Conservation (phyloP, 371 early-diverging fungal genomes). For the Saksenaea vasiformis region DNA sequence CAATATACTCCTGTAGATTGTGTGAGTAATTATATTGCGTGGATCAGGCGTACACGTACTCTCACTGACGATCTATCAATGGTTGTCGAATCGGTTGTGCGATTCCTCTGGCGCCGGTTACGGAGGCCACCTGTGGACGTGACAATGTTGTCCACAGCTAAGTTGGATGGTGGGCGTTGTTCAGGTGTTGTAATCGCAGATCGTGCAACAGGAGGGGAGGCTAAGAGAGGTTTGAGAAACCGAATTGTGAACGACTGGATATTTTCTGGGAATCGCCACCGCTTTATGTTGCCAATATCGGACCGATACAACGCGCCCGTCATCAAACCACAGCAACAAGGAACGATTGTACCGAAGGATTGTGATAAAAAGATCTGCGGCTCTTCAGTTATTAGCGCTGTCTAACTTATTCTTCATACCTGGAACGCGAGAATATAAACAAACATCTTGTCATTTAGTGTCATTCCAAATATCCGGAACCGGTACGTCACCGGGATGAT, state of each 20-base stretch:
- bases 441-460: slow-evolving; percentile 64
- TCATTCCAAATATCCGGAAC: slow-evolving; percentile 65
- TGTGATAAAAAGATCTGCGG: slow-evolving; percentile 25
- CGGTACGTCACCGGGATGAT: slow-evolving; percentile 63
- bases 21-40: background rate
- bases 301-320: slow-evolving; percentile 64
- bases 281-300: slow-evolving; percentile 59
- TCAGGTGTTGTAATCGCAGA: slow-evolving; percentile 50
- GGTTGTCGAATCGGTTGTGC: background rate
- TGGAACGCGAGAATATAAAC: slow-evolving; percentile 63
- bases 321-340: slow-evolving; percentile 59
- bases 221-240: slow-evolving; percentile 40
- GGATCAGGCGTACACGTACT: background rate
- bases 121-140: slow-evolving; percentile 31
- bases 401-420: slow-evolving; percentile 33
- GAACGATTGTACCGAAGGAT: slow-evolving; percentile 56
- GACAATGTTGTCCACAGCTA: slow-evolving; percentile 34
- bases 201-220: slow-evolving; percentile 53
- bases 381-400: background rate
- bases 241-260: slow-evolving; percentile 30
- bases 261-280: slow-evolving; percentile 61
- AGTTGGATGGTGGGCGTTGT: slow-evolving; percentile 26
- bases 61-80: background rate
- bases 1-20: slow-evolving; percentile 49
- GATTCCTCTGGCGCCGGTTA: slow-evolving; percentile 22